phyloP scores from a whole-genome alignment of 768 basidiomycete genomes.

The Dentipellis sp. region DNA sequence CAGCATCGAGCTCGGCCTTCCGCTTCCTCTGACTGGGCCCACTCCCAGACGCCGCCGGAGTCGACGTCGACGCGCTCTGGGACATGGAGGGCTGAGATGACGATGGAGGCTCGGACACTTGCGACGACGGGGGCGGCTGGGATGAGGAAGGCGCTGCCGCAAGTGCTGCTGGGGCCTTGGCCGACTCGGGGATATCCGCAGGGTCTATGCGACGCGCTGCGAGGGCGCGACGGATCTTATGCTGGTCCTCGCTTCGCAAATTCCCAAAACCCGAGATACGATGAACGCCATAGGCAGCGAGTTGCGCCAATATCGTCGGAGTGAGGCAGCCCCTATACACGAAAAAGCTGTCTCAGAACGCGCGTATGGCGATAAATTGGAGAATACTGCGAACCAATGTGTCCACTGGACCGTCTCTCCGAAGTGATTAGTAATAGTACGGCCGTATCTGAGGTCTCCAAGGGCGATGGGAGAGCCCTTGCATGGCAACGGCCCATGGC shows the following conservation, averaged over 20 bases:
- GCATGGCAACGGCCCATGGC: constrained; percentile 52
- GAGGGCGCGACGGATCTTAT: constrained; percentile 53
- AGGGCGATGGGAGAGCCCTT: constrained; percentile 40
- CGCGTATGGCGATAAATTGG: background rate
- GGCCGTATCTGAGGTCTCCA: constrained; percentile 61
- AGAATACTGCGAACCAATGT: constrained; percentile 47
- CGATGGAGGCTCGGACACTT: constrained; percentile 3
- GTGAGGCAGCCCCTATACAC: constrained; percentile 12
- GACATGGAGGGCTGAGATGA: constrained; percentile 1
- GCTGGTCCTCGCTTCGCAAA: constrained; percentile 45
- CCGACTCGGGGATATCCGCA: constrained; percentile 43
- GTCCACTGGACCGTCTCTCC: constrained; percentile 68
- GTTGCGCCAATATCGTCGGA: constrained; percentile 1
- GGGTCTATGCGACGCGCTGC: constrained; percentile 44
- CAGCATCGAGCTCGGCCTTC: constrained; percentile 24
- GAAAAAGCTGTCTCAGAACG: constrained; percentile 1
- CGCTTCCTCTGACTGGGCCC: constrained; percentile 35
- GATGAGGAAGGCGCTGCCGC: background rate
- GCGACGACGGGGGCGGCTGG: background rate
- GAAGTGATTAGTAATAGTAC: constrained; percentile 30
- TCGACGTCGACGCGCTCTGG: background rate
- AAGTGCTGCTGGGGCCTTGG: constrained; percentile 16
- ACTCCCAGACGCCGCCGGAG: constrained; percentile 5
- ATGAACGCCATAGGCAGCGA: constrained; percentile 3
- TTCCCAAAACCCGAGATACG: background rate